phyloP scores from a whole-genome alignment of 345 rosid species.

The Brassica incana region DNA sequence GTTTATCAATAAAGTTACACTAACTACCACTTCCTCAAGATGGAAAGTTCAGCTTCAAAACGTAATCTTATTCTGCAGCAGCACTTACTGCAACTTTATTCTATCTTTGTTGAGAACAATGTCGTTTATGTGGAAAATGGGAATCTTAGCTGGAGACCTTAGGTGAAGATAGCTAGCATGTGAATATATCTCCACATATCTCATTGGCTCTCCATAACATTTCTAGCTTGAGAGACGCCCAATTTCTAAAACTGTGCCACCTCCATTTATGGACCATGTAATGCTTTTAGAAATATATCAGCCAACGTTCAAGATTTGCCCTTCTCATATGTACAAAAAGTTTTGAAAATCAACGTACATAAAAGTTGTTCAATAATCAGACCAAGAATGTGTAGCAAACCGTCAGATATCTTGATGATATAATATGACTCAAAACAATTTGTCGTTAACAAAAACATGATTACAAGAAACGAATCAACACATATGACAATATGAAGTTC shows the following conservation, averaged over 20 bases:
- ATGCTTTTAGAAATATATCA: neutral
- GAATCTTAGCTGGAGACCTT: neutral
- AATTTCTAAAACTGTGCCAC: neutral
- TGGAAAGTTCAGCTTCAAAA: slow-evolving; percentile 18
- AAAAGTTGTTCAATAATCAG: slow-evolving; percentile 2
- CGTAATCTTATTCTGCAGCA: slow-evolving; percentile 12
- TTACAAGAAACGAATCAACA: slow-evolving; percentile 22
- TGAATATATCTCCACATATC: neutral
- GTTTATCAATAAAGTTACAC: slow-evolving; percentile 23
- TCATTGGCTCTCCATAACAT: slow-evolving; percentile 4
- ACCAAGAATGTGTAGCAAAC: slow-evolving; percentile 5
- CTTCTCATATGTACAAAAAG: neutral
- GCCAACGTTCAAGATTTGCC: neutral
- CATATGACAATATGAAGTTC: slow-evolving; percentile 1
- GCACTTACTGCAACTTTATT: slow-evolving; percentile 19
- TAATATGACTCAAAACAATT: slow-evolving; percentile 7
- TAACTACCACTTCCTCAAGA: slow-evolving; percentile 16
- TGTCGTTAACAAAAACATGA: slow-evolving; percentile 17
- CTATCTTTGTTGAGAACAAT: slow-evolving; percentile 19
- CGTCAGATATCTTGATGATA: slow-evolving; percentile 11
- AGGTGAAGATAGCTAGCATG: neutral
- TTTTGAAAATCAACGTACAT: slow-evolving; percentile 4
- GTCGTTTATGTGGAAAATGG: neutral
- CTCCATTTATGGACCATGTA: neutral
- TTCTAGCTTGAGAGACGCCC: slow-evolving; percentile 10